Percentiles rank a stretch among this genome's conserved stretches.
Conservation (phyloP, 148 eudicot genomes). For the Hydrangea macrophylla region DNA sequence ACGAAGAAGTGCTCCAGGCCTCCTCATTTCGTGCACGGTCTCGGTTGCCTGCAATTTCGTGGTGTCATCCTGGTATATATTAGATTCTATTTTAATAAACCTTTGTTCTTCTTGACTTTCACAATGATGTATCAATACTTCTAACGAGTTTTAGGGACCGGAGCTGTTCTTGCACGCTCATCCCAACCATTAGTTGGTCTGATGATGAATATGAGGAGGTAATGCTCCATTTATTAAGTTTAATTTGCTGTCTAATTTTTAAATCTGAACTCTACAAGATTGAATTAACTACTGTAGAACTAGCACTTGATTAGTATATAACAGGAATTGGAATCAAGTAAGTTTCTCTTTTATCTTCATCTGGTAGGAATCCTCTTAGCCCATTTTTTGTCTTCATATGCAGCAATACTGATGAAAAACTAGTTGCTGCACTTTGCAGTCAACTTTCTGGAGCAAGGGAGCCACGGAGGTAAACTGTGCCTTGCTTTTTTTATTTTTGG, state of each 20-base stretch:
- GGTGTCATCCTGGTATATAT: slow-evolving; percentile 77
- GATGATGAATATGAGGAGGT: slow-evolving; percentile 99
- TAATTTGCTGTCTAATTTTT: too few species aligned
- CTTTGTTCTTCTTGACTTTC: slow-evolving; percentile 5
- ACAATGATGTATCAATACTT: neutral
- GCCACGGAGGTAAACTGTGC: slow-evolving; percentile 42
- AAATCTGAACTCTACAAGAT: too few species aligned
- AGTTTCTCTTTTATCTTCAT: neutral
- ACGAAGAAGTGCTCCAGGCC: slow-evolving; percentile 85
- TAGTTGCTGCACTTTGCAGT: slow-evolving; percentile 88
- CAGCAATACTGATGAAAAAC: slow-evolving; percentile 96
- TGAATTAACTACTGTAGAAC: too few species aligned
- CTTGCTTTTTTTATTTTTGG: neutral
- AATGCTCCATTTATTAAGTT: neutral
- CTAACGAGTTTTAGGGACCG: slow-evolving; percentile 46
- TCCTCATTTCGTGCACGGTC: slow-evolving; percentile 84
- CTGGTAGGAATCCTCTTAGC: slow-evolving; percentile 12
- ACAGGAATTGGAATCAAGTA: neutral
- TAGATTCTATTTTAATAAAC: neutral
- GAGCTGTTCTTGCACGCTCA: slow-evolving; percentile 97
- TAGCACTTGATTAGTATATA: neutral
- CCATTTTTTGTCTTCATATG: slow-evolving; percentile 15
- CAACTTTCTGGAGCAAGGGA: slow-evolving; percentile 47
- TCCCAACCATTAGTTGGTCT: slow-evolving; percentile 98
- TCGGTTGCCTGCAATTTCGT: slow-evolving; percentile 83